Evolutionary conservation across 2,329 filamentous ascomycete genomes (phyloP).

Genomic region (Bipolaris oryzae): DNA sequence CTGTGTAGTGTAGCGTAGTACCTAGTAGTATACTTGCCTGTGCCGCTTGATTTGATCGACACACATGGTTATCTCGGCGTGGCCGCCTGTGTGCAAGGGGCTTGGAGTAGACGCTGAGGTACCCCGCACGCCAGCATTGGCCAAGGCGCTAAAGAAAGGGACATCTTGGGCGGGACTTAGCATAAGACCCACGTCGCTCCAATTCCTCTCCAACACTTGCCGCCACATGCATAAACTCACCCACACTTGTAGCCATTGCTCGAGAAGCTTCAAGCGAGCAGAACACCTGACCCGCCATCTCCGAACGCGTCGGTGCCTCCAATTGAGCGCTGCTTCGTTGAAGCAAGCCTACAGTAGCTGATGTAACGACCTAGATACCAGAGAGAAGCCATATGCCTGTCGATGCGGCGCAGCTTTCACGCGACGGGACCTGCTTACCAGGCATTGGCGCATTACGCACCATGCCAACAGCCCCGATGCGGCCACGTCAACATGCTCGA

Average conservation of each 20-base stretch:
- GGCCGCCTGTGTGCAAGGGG: background rate
- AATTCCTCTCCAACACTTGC: slow-evolving; percentile 25
- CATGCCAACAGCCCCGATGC: slow-evolving; percentile 19
- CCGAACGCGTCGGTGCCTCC: slow-evolving; percentile 37
- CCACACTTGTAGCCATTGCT: slow-evolving; percentile 37
- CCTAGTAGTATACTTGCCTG: background rate
- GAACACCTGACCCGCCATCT: slow-evolving; percentile 40
- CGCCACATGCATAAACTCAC: slow-evolving; percentile 32
- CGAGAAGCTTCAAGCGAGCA: slow-evolving; percentile 37
- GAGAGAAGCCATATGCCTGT: slow-evolving; percentile 41
- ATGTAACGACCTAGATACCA: slow-evolving; percentile 30
- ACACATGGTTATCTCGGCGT: background rate
- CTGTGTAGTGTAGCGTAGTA: no score
- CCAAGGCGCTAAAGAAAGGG: slow-evolving; percentile 8
- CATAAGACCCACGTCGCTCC: slow-evolving; percentile 13
- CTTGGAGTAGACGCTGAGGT: slow-evolving; percentile 7
- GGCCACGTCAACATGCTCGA: slow-evolving; percentile 12
- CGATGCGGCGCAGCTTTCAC: slow-evolving; percentile 36
- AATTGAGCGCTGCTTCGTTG: slow-evolving; percentile 1
- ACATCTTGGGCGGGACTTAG: background rate
- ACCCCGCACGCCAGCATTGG: slow-evolving; percentile 5
- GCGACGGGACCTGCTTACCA: slow-evolving; percentile 38
- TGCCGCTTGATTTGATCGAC: background rate
- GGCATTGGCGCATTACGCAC: slow-evolving; percentile 40
- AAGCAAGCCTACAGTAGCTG: slow-evolving; percentile 10